These are phyloP conservation scores for Castanea mollissima DNA, from an alignment of 306 rosid genomes.

Conservation along the genomic window DNA sequence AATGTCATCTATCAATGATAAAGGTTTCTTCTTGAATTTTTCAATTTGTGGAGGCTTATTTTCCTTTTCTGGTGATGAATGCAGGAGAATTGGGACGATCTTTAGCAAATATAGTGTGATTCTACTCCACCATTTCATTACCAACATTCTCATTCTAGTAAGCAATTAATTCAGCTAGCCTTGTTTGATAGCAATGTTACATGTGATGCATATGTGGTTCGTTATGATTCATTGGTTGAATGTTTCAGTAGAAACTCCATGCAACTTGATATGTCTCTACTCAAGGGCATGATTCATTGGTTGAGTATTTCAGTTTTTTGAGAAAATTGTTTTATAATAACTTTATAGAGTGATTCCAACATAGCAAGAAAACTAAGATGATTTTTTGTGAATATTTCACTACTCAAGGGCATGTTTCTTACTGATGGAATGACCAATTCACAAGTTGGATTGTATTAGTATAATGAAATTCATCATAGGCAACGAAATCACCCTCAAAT, in stretches of 20 bases:
- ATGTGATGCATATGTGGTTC: not conserved
- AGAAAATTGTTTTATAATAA: not conserved
- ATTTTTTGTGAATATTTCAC: too few species aligned
- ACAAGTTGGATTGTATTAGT: too few species aligned
- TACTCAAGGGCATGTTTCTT: too few species aligned
- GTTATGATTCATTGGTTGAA: not conserved
- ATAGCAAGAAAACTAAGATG: too few species aligned
- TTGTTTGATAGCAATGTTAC: not conserved
- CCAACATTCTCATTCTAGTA: slow-evolving; percentile 39
- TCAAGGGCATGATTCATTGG: too few species aligned
- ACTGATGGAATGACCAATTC: too few species aligned
- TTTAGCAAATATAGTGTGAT: slow-evolving; percentile 52
- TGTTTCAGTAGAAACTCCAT: not conserved
- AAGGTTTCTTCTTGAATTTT: not conserved
- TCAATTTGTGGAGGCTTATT: not conserved
- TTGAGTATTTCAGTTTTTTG: too few species aligned
- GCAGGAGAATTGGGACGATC: slow-evolving; percentile 75
- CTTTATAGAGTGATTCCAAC: not conserved
- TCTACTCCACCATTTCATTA: slow-evolving; percentile 44
- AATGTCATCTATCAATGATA: not conserved
- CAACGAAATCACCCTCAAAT: too few species aligned
- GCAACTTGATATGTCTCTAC: not conserved
- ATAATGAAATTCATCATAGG: too few species aligned
- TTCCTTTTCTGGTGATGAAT: slow-evolving; percentile 13
- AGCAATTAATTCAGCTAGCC: slow-evolving; percentile 15